A percentile compares a stretch with the other conserved stretches of the same genome.
Conservation (phyloP, 306 rosid species). For the Luffa acutangula region DNA sequence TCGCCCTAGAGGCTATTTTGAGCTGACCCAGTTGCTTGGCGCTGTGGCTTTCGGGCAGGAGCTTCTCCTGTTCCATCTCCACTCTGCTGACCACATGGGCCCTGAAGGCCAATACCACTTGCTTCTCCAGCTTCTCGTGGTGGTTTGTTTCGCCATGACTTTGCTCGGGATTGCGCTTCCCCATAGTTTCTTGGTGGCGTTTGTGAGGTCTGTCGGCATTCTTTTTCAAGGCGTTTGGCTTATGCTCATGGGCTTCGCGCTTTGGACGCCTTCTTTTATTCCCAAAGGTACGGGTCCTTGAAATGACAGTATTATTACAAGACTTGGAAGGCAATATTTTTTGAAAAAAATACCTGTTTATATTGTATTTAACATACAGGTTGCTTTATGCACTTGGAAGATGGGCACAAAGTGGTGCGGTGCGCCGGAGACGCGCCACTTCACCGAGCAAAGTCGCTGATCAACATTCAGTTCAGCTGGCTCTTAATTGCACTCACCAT, state of each 20-base stretch:
- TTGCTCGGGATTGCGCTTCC: conserved; percentile 44
- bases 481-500: conserved; percentile 26
- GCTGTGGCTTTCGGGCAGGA: conserved; percentile 57
- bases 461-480: conserved; percentile 70
- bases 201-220: conserved; percentile 49
- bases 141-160: conserved; percentile 32
- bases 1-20: not conserved
- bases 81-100: conserved; percentile 69
- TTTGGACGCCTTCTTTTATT: conserved; percentile 56
- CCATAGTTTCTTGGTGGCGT: conserved; percentile 41
- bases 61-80: conserved; percentile 62
- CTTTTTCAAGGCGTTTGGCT: conserved; percentile 69
- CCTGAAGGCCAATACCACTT: conserved; percentile 82
- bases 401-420: conserved; percentile 54
- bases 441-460: conserved; percentile 50
- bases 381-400: conserved; percentile 39
- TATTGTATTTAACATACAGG: conserved; percentile 4
- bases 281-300: conserved; percentile 23
- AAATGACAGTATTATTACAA: no score
- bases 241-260: conserved; percentile 46
- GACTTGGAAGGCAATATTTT: no score
- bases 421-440: conserved; percentile 33
- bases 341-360: no score
- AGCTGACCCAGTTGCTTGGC: conserved; percentile 44
- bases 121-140: conserved; percentile 35